Evolutionary conservation across 768 basidiomycete genomes (phyloP), one percentile per base, ranked within the genome.

Genomic region (Psilocybe cyanescens): DNA sequence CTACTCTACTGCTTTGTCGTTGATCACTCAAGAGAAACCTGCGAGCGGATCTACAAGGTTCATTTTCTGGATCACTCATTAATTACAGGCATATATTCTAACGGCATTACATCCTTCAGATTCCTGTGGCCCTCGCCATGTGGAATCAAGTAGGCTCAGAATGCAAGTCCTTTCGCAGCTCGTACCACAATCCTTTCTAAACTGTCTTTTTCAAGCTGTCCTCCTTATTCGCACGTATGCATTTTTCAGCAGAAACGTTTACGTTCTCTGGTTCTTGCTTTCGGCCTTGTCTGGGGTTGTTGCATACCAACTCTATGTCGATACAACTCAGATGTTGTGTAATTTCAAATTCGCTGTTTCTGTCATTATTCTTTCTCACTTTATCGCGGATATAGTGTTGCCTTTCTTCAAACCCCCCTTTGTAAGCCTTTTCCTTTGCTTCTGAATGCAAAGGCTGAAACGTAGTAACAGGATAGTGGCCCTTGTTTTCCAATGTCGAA

Each of bases 131-230:
- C 5, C 81, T 93, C 52, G 90, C 90, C 16, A 89, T 92, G 86
- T 92, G 90, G 90, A 93, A 93, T 68, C 91, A 92, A 83, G 90
- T 91, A 57, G 87, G 89, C 48, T 90, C 90, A 50, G 89, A 92
- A 78, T 87, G 89, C 88, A 63, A 62, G 81, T 76, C 35, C 59
- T 55, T 57, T 62, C 31, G 24, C 61, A 61, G 58, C 59, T 60
- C 45, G 17, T 9, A 37, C 46, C 4, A 31, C 16, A 58, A 8
- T 59, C 33, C 69, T 60, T 33, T 62, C 39, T 31, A 48, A 62
- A 63, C 52, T 64, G 37, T 58, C 65, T 65, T 68, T 64, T 68
- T 66, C 65, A 35, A 91, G 89, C 86, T 63, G 89, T 93, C 56
- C 83, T 93, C 53, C 83, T 93, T 65, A 93, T 93, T 61, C 86